phyloP scores from a whole-genome alignment of 225 moss, liverwort and hornwort genomes.

The Rhytidiadelphus loreus region DNA sequence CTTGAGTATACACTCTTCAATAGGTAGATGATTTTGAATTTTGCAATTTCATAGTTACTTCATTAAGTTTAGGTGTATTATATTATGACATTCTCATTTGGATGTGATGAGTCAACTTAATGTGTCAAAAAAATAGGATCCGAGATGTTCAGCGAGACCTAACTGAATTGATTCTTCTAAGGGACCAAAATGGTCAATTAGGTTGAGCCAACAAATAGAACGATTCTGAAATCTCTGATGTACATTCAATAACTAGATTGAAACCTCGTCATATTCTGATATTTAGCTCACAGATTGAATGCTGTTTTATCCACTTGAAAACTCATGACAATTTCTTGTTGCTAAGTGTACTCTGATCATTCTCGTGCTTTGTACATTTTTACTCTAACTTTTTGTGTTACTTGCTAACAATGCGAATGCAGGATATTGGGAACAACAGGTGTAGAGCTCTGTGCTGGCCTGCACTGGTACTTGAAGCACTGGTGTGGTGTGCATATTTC shows the following conservation, averaged over 20 bases:
- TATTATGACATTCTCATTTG: not conserved
- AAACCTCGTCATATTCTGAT: not conserved
- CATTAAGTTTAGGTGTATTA: not conserved
- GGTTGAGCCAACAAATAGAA: not conserved
- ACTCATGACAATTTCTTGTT: not conserved
- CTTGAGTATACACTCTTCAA: not conserved
- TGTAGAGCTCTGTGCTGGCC: constrained; percentile 85
- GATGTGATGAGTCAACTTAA: not conserved
- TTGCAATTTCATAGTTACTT: not conserved
- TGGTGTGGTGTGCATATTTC: constrained; percentile 80
- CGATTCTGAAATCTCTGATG: not conserved
- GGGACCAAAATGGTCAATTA: not conserved
- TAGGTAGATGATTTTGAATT: not conserved
- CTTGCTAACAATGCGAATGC: constrained; percentile 10
- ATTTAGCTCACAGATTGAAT: not conserved
- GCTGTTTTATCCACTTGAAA: not conserved
- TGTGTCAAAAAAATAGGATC: not conserved
- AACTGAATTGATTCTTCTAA: not conserved
- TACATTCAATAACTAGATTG: not conserved
- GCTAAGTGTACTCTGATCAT: not conserved
- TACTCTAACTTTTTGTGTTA: not conserved
- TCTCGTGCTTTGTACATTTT: not conserved
- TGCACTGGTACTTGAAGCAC: constrained; percentile 87
- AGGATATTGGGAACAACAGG: constrained; percentile 88
- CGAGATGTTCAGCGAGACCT: not conserved